These are phyloP conservation scores for Allium fistulosum DNA, from an alignment of 106 monocot species.

Conservation along the genomic window DNA sequence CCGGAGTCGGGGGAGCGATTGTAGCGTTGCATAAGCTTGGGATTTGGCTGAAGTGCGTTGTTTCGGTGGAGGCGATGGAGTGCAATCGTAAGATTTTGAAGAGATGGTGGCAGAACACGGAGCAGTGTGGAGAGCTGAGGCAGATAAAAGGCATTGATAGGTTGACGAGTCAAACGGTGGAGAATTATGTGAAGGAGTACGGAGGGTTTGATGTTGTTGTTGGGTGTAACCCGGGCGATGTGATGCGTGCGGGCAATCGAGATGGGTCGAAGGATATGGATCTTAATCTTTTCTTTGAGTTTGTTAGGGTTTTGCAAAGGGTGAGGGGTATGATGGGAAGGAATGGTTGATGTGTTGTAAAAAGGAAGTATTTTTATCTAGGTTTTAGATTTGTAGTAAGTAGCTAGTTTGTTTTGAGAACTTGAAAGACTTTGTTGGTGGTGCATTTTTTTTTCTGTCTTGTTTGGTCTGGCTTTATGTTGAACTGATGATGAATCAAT, in stretches of 20 bases:
- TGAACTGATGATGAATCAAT: no score
- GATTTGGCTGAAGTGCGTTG: constrained; percentile 54
- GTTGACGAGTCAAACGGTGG: constrained; percentile 34
- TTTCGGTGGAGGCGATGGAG: constrained; percentile 70
- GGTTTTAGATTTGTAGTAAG: not conserved
- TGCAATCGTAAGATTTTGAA: constrained; percentile 41
- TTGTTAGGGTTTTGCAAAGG: constrained; percentile 60
- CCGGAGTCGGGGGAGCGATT: constrained; percentile 62
- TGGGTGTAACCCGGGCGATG: constrained; percentile 35
- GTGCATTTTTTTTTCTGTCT: no score
- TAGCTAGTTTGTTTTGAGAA: no score
- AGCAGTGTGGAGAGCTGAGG: constrained; percentile 47
- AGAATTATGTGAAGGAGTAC: constrained; percentile 35
- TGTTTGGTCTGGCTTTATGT: no score
- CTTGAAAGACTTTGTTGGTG: no score
- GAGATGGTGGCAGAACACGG: constrained; percentile 68
- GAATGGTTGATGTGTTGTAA: constrained; percentile 6
- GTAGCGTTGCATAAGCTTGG: constrained; percentile 67
- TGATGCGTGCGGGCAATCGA: constrained; percentile 3
- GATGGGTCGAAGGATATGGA: constrained; percentile 40
- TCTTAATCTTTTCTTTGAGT: constrained; percentile 51
- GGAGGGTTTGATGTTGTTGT: constrained; percentile 73
- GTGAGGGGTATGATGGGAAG: constrained; percentile 37
- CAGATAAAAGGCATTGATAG: constrained; percentile 49
- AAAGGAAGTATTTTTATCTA: no score